These are phyloP conservation scores for Theobroma grandiflorum DNA, from an alignment of 441 rosid genomes.

Conservation along the genomic window DNA sequence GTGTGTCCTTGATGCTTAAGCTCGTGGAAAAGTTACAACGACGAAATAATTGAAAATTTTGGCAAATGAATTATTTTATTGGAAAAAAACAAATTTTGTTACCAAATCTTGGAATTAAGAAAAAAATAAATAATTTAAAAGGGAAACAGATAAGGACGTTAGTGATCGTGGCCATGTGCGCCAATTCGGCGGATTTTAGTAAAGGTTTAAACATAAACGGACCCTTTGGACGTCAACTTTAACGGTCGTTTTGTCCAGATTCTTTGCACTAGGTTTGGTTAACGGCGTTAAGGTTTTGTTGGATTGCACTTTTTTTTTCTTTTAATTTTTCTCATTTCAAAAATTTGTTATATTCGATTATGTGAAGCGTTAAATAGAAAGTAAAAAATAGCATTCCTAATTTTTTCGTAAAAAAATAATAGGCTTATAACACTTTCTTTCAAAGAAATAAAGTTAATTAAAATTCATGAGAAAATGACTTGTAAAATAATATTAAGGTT, in stretches of 20 bases:
- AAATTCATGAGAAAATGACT: too few species aligned
- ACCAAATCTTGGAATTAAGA: neutral
- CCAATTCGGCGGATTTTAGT: slow-evolving; percentile 36
- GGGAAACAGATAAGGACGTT: slow-evolving; percentile 26
- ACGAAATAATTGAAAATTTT: neutral
- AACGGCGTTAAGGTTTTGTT: slow-evolving; percentile 15
- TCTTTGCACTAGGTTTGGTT: neutral
- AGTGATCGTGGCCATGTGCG: slow-evolving; percentile 48
- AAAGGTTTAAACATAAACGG: neutral
- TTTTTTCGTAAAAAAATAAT: too few species aligned
- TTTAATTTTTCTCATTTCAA: too few species aligned
- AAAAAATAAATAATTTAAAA: neutral
- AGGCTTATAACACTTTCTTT: too few species aligned
- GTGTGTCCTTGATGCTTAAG: too few species aligned
- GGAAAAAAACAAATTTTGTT: neutral
- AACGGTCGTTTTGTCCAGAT: slow-evolving; percentile 24
- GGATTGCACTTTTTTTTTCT: neutral
- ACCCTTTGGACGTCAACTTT: slow-evolving; percentile 32
- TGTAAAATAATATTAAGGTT: too few species aligned
- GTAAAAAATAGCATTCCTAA: too few species aligned
- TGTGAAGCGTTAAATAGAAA: too few species aligned
- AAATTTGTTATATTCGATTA: too few species aligned
- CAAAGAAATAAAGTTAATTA: too few species aligned
- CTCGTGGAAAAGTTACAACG: neutral
- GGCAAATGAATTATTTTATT: neutral